Percentiles rank a stretch among this genome's conserved stretches.
These are phyloP conservation scores for Apium graveolens DNA, from an alignment of 129 eudicot genomes.

Conservation along the genomic window DNA sequence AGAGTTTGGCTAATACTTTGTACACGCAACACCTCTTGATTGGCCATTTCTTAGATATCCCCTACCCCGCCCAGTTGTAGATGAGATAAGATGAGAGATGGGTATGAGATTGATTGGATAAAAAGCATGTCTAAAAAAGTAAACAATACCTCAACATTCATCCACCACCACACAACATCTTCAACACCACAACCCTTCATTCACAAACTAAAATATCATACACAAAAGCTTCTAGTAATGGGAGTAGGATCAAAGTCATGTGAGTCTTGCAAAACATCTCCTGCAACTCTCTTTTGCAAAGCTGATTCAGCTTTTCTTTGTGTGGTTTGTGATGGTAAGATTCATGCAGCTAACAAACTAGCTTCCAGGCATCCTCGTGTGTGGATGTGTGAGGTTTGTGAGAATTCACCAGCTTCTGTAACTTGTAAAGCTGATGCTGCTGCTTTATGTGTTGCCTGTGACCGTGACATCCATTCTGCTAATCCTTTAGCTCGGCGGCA, in stretches of 20 bases:
- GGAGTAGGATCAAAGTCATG: slow-evolving; percentile 51
- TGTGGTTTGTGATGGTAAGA: slow-evolving; percentile 47
- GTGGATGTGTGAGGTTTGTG: slow-evolving; percentile 87
- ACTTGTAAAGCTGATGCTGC: slow-evolving; percentile 98
- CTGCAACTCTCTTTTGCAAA: slow-evolving; percentile 60
- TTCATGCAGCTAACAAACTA: slow-evolving; percentile 92
- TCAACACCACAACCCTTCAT: not conserved
- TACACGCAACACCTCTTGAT: not conserved
- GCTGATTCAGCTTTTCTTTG: slow-evolving; percentile 87
- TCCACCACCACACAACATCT: slow-evolving; percentile 7
- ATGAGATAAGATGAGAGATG: slow-evolving; percentile 2
- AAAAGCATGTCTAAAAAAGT: slow-evolving; percentile 3
- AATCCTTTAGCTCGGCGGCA: slow-evolving; percentile 88
- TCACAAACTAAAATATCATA: not conserved
- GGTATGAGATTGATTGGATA: not conserved
- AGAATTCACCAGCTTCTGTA: slow-evolving; percentile 70
- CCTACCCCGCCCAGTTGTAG: not conserved
- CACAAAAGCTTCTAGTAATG: not conserved
- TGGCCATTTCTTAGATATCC: not conserved
- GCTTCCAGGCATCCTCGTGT: slow-evolving; percentile 91
- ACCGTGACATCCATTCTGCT: slow-evolving; percentile 71
- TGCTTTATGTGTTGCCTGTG: slow-evolving; percentile 58
- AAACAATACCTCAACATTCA: not conserved
- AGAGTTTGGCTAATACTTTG: not conserved
- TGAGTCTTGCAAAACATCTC: slow-evolving; percentile 66